Percentiles rank a stretch among this genome's conserved stretches.
These are phyloP conservation scores for Endocalyx cinctus DNA, from an alignment of 2,329 filamentous ascomycete species.

Conservation along the genomic window DNA sequence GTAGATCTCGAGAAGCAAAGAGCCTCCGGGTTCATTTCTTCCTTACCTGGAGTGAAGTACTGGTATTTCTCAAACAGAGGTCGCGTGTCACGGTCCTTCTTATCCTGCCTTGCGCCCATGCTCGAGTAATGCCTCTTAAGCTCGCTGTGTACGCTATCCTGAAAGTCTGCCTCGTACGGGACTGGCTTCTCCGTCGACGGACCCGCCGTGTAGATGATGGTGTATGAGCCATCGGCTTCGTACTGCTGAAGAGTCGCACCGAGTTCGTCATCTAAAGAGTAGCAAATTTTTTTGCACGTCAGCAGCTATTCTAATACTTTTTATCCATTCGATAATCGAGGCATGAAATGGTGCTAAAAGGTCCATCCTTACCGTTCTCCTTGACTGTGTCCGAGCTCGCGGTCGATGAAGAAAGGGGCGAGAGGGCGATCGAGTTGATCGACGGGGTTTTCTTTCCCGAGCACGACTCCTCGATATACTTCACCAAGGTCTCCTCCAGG, in stretches of 20 bases:
- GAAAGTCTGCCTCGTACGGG: conserved; percentile 63
- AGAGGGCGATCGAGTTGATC: conserved; percentile 37
- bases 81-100: conserved; percentile 40
- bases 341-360: conserved; percentile 2
- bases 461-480: conserved; percentile 45
- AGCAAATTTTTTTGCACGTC: no score
- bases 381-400: conserved; percentile 42
- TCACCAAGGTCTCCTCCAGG: conserved; percentile 33
- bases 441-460: conserved; percentile 31
- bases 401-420: conserved; percentile 30
- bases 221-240: conserved; percentile 51
- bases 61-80: conserved; percentile 88
- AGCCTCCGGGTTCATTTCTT: no score
- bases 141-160: conserved; percentile 62
- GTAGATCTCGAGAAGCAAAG: no score
- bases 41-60: conserved; percentile 83
- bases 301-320: conserved; percentile 1
- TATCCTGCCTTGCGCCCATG: conserved; percentile 19
- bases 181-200: conserved; percentile 40
- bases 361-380: conserved; percentile 51
- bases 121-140: conserved; percentile 57
- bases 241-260: conserved; percentile 40
- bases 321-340: no score
- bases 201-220: conserved; percentile 70
- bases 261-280: conserved; percentile 47